phyloP scores from a whole-genome alignment of 78 protist genomes.

The Planoprotostelium fungivorum region DNA sequence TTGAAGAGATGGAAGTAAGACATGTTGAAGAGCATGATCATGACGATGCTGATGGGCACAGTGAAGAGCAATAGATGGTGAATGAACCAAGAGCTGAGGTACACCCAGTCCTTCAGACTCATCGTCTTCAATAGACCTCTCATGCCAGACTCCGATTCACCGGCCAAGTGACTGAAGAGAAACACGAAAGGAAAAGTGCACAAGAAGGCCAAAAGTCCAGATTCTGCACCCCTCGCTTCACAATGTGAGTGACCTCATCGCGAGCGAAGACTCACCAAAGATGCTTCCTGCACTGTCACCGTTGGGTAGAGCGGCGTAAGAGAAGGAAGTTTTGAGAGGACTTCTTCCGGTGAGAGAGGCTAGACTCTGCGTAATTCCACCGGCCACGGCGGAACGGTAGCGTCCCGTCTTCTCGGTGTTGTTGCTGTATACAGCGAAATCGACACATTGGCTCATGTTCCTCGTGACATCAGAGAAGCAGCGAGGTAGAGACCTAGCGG shows the following conservation, averaged over 20 bases:
- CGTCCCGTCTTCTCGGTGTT: not conserved
- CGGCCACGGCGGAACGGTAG: not conserved
- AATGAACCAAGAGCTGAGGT: not conserved
- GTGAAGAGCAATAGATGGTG: not conserved
- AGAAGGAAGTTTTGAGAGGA: not conserved
- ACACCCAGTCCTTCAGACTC: not conserved
- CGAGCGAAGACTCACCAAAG: not conserved
- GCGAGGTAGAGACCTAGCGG: not conserved
- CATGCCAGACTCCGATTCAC: not conserved
- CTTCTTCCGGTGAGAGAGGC: not conserved
- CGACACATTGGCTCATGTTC: too few species aligned
- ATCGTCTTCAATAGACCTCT: not conserved
- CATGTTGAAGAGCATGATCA: not conserved
- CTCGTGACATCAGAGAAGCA: not conserved
- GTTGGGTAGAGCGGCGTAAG: not conserved
- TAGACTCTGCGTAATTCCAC: not conserved
- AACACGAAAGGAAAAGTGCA: not conserved
- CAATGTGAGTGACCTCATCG: not conserved
- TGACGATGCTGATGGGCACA: not conserved
- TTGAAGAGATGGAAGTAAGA: not conserved
- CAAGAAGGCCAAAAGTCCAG: not conserved
- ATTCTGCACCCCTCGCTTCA: not conserved
- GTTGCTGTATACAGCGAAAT: not conserved
- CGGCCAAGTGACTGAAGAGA: not conserved
- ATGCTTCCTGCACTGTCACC: not conserved